Evolutionary conservation across 345 rosid genomes (phyloP).

Genomic region (Camelina hispida): DNA sequence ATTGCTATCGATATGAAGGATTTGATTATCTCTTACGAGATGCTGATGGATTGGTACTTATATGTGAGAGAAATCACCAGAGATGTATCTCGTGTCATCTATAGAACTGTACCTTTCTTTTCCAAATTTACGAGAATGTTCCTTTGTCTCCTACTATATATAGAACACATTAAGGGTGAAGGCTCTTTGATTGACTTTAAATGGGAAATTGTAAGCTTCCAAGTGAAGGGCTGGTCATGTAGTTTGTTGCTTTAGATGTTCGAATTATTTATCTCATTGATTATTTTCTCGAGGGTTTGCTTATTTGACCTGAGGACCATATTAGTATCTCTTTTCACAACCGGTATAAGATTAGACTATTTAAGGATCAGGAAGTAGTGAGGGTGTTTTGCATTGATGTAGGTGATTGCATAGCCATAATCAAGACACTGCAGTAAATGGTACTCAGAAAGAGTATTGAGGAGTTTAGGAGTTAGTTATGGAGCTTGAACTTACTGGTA

Average conservation of each 20-base stretch:
- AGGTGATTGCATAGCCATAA: neutral
- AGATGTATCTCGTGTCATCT: neutral
- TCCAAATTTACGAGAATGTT: neutral
- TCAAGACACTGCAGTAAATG: neutral
- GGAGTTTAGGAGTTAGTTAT: slow-evolving; percentile 18
- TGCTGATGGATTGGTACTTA: neutral
- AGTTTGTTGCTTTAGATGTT: neutral
- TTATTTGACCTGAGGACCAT: neutral
- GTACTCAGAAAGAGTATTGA: neutral
- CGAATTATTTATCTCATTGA: neutral
- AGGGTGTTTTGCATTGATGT: slow-evolving; percentile 6
- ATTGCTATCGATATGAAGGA: neutral
- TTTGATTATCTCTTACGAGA: neutral
- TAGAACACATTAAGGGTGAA: neutral
- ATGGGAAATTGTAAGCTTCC: neutral
- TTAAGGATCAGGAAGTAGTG: neutral
- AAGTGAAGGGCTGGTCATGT: neutral
- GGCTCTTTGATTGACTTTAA: neutral
- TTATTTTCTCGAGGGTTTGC: neutral
- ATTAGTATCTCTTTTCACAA: slow-evolving; percentile 7
- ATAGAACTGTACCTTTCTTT: neutral
- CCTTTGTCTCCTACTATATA: slow-evolving; percentile 1
- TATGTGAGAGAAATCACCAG: slow-evolving; percentile 2
- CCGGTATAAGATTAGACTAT: neutral
- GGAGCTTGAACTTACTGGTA: slow-evolving; percentile 6